These are phyloP conservation scores for Helenozyma rhizophorensis DNA, from an alignment of 805 yeast genomes.

Conservation along the genomic window DNA sequence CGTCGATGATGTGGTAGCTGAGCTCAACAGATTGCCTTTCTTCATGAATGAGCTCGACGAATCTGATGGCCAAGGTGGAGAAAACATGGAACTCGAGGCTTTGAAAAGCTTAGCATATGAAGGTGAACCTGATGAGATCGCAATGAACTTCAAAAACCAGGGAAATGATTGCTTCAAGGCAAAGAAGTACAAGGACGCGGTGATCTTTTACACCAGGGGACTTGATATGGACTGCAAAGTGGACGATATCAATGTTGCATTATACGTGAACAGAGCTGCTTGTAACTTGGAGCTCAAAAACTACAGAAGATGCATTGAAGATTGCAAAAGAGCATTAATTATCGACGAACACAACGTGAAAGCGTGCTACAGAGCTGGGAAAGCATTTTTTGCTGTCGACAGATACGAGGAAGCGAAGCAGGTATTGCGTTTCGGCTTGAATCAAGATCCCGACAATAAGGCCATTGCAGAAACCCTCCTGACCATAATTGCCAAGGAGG, in stretches of 20 bases:
- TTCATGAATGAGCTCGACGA: constrained; percentile 88
- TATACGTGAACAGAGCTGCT: constrained; percentile 83
- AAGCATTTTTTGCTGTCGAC: constrained; percentile 68
- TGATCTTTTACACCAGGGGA: constrained; percentile 76
- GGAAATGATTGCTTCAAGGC: constrained; percentile 83
- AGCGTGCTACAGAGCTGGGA: constrained; percentile 82
- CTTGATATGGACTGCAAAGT: constrained; percentile 64
- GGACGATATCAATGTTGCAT: constrained; percentile 50
- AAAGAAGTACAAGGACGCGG: constrained; percentile 71
- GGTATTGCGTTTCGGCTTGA: constrained; percentile 60
- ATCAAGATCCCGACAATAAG: constrained; percentile 54
- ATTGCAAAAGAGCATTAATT: constrained; percentile 67
- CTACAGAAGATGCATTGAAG: constrained; percentile 81
- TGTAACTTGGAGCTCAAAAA: constrained; percentile 83
- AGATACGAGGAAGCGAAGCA: constrained; percentile 68
- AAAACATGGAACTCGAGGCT: constrained; percentile 76
- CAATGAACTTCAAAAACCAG: constrained; percentile 82
- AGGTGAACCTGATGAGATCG: constrained; percentile 92
- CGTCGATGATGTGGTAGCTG: constrained; percentile 71
- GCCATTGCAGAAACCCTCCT: constrained; percentile 47
- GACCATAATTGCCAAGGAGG: constrained; percentile 36
- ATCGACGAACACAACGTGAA: constrained; percentile 69
- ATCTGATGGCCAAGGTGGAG: constrained; percentile 72
- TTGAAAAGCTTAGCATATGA: constrained; percentile 88
- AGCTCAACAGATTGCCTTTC: constrained; percentile 81